These are phyloP conservation scores for Dichotomopilus funicola DNA, from an alignment of 2,329 filamentous ascomycete species.

Conservation along the genomic window DNA sequence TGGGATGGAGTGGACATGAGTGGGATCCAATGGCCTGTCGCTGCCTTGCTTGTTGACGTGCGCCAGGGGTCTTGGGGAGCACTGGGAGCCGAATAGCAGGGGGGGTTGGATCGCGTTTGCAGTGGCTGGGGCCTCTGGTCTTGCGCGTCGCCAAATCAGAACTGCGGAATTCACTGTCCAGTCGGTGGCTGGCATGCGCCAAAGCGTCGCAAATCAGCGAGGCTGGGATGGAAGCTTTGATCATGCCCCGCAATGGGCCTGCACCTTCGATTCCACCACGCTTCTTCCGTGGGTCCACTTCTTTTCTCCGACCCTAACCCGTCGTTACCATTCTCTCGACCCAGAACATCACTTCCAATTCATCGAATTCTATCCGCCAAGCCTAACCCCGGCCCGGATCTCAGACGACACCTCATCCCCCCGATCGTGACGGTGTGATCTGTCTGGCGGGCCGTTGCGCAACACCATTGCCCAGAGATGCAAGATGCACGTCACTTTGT, in stretches of 20 bases:
- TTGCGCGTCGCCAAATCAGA: conserved; percentile 12
- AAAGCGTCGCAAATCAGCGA: conserved; percentile 11
- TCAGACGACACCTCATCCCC: too few relatives aligned
- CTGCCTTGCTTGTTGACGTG: conserved; percentile 5
- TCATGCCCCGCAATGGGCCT: conserved; percentile 1
- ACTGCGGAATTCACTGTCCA: background rate
- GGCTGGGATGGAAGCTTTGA: conserved; percentile 6
- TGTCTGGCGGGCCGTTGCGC: too few relatives aligned
- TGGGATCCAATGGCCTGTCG: conserved; percentile 4
- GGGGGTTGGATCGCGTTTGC: conserved; percentile 10
- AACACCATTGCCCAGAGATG: too few relatives aligned
- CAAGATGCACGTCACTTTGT: too few relatives aligned
- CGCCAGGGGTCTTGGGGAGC: background rate
- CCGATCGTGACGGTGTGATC: too few relatives aligned
- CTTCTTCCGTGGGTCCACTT: too few relatives aligned
- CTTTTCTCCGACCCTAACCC: too few relatives aligned
- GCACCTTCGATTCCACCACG: background rate
- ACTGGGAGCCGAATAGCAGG: background rate
- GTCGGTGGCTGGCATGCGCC: conserved; percentile 13
- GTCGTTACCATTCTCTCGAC: too few relatives aligned
- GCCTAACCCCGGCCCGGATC: too few relatives aligned
- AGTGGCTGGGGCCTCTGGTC: conserved; percentile 15
- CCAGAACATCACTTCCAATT: too few relatives aligned
- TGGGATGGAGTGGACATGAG: background rate
- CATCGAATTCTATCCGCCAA: too few relatives aligned